Evolutionary conservation across 176 grass and related monocot genomes (phyloP).

Genomic region (Stipa capillata): DNA sequence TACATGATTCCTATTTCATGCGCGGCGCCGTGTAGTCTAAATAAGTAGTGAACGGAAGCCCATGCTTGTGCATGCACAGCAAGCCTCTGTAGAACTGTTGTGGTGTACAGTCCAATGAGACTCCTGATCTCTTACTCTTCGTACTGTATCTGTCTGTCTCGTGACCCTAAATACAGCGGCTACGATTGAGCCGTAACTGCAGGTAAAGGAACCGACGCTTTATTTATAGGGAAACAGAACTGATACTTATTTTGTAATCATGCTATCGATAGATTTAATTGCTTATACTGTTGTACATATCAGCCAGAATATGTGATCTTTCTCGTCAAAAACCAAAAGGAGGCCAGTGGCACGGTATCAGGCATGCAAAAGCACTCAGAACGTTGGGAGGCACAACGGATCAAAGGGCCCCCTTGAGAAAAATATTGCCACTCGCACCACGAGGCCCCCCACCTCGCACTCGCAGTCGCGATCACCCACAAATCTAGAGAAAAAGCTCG

Average conservation of each 20-base stretch:
- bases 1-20: no score
- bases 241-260: no score
- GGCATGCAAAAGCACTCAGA: neutral
- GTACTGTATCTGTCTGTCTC: accelerated
- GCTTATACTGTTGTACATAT: neutral
- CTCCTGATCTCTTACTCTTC: neutral
- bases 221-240: no score
- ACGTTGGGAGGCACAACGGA: neutral
- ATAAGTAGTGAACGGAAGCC: neutral
- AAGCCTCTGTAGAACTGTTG: neutral
- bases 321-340: neutral
- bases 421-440: neutral
- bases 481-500: neutral
- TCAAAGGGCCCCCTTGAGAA: neutral
- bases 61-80: neutral
- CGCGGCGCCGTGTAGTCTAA: no score
- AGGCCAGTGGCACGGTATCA: no score
- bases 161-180: no score
- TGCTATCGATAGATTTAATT: no score
- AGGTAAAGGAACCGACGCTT: no score
- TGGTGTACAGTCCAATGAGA: neutral
- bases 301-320: neutral
- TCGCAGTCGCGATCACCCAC: neutral
- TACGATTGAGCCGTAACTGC: no score
- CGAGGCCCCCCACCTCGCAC: constrained; percentile 14